Evolutionary conservation across 1,284 basidiomycete species (phyloP), one percentile per base, ranked within the genome.

Genomic region (Apiotrichum montevideense): DNA sequence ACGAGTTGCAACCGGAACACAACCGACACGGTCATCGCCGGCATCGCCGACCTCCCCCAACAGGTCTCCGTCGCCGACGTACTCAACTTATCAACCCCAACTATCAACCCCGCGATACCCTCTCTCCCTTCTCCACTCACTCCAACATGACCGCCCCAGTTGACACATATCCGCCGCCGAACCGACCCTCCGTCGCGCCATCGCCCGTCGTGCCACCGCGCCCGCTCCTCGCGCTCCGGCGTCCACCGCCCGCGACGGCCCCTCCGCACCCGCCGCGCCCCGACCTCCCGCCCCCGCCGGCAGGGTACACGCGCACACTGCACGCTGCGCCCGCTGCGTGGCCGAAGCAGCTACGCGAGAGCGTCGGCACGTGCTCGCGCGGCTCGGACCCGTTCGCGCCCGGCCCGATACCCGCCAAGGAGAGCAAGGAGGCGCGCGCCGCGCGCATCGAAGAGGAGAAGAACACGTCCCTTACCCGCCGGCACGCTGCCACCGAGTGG

Each of bases 301-400:
- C 11, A 57, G 63, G 66, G n/a, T 84, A 79, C 68, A 72, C 64
- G 8, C 66, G 80, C 8, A 82, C 82, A 0, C 86, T 85, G 0
- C 88, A 91, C 65, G 68, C 89, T 44, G 73, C 88, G 6, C 52
- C 52, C 5, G 46, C 52, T 6, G 52, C 52, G n/a, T 54, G 46
- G 46, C 52, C 52, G 8, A 42, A 43, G 33, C 46, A 54, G 52
- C 52, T 54, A 4, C 33, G 40, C 35, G 41, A 58, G 35, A 10
- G 79, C 80, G 10, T 63, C 63, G 49, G 58, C 49, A 10, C 52
- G 54, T 54, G 56, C 63, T 60, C 35, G 60, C 54, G 56, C 57
- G 46, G 43, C 55, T 61, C 58, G 48, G 56, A 39, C 48, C 59
- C 57, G 15, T 65, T 60, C 51, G 52, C 49, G 35, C 44, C 45